Percentiles rank a stretch among this genome's conserved stretches.
These are phyloP conservation scores for Aspergillus persii DNA, from an alignment of 2,329 filamentous ascomycete genomes.

Conservation along the genomic window DNA sequence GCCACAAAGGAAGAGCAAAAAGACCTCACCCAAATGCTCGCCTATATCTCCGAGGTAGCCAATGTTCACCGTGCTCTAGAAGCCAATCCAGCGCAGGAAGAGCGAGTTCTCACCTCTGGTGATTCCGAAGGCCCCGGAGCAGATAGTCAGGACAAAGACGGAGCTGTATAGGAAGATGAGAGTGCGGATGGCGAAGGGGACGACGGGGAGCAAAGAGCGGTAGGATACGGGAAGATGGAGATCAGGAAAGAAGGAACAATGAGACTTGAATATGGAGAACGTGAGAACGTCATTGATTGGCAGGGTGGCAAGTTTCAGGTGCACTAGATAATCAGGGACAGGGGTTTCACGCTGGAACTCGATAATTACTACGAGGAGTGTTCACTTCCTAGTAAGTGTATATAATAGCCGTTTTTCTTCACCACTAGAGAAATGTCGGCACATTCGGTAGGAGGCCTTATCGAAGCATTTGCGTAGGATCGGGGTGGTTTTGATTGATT, in stretches of 20 bases:
- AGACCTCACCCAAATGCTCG: constrained; percentile 1
- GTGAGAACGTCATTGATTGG: background rate
- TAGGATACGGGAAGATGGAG: background rate
- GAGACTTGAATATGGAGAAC: background rate
- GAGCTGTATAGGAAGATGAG: background rate
- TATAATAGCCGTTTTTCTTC: no score
- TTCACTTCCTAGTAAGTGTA: background rate
- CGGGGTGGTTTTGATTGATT: no score
- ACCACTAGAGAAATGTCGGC: no score
- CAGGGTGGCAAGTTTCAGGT: background rate
- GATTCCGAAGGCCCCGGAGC: background rate
- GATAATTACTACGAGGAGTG: background rate
- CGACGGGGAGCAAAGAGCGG: background rate
- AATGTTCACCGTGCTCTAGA: background rate
- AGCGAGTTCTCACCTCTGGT: background rate
- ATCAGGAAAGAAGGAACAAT: background rate
- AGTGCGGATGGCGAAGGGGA: background rate
- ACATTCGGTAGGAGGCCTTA: no score
- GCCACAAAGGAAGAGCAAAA: background rate
- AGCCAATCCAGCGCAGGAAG: background rate
- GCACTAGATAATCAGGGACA: background rate
- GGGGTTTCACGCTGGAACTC: background rate
- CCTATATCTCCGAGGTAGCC: background rate
- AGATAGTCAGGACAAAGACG: background rate
- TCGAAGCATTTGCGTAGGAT: no score